Evolutionary conservation across 768 basidiomycete species (phyloP), one percentile per base, ranked within the genome.

Genomic region (Steccherinum ochraceum): DNA sequence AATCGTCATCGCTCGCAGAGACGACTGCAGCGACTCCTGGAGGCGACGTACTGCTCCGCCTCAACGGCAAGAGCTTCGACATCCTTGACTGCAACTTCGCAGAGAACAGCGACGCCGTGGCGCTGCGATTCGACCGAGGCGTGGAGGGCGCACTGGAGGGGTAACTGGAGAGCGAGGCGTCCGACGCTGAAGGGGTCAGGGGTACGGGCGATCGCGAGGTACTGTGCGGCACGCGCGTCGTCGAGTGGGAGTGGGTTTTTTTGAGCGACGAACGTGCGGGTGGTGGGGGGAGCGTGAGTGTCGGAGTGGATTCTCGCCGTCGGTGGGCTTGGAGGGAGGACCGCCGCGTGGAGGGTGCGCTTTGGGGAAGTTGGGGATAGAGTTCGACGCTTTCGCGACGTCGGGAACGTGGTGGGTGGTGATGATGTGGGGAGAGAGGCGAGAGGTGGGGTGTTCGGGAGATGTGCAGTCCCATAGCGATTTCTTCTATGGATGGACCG

Each of bases 391-490:
- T 45, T 41, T 26, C 19, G 49, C 24, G 50, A 35, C 30, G 26
- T 48, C 11, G 50, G 23, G 43, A 12, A 44, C 20, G 27, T 45
- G 45, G 19, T n/a, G 19, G 40, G 49, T 39, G 43, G 39, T 20
- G 35, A 43, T 43, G 41, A 19, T 43, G 40, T 20, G 44, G 19
- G 39, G 51, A 54, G 45, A 56, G 62, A 7, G 76, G 72, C 40
- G 80, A 76, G 24, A 88, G 67, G 62, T 88, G 86, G 3, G 86
- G 86, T 1, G 86, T 89, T 30, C 83, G 79, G 4, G 86, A 88
- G 24, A 84, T 69, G 64, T 89, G 86, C 20, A 89, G 73, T 18
- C 86, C 86, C 85, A 89, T 88, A 12, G 84, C 82, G 53, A 89
- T 89, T 67, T 89, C 86, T 59, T 84, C 80, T 39, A 86, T 75